Conservation (phyloP, 176 grass and related monocot genomes). For the Aegilops speltoides region DNA sequence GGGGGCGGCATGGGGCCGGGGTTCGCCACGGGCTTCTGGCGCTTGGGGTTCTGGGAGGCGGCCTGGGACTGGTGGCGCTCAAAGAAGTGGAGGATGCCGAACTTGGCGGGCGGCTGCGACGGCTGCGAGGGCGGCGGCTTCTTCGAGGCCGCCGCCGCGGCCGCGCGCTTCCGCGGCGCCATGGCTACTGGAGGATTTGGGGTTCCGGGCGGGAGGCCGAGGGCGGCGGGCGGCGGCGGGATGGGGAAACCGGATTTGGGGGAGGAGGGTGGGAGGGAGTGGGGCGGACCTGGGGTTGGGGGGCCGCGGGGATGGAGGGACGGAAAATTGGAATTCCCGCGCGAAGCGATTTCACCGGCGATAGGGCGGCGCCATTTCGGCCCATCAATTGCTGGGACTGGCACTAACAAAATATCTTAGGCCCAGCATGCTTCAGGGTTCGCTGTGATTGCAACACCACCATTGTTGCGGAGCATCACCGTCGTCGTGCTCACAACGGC, state of each 20-base stretch:
- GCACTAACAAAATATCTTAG: too few species aligned
- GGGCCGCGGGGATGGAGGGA: background rate
- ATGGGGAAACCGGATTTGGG: conserved; percentile 15
- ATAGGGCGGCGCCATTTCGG: background rate
- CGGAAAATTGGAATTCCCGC: conserved; percentile 45
- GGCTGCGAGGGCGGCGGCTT: conserved; percentile 55
- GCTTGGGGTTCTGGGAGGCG: conserved; percentile 38
- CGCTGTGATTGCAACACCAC: too few species aligned
- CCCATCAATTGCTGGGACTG: background rate
- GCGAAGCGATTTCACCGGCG: conserved; percentile 12
- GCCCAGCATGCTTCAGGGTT: too few species aligned
- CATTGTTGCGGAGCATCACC: too few species aligned
- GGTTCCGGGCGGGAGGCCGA: background rate
- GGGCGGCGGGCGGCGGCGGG: conserved; percentile 7
- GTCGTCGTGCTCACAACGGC: too few species aligned
- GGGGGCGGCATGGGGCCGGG: conserved; percentile 11
- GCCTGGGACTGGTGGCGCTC: conserved; percentile 91
- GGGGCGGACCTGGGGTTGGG: conserved; percentile 2
- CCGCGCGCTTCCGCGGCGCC: conserved; percentile 75
- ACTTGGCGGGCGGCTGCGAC: conserved; percentile 82
- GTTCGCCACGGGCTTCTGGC: conserved; percentile 32
- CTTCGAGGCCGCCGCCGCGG: conserved; percentile 27
- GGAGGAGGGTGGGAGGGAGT: background rate
- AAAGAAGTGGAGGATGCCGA: conserved; percentile 93
- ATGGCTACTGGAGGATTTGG: conserved; percentile 33